These are phyloP conservation scores for Galerina marginata DNA, from an alignment of 768 basidiomycete species.

Conservation along the genomic window DNA sequence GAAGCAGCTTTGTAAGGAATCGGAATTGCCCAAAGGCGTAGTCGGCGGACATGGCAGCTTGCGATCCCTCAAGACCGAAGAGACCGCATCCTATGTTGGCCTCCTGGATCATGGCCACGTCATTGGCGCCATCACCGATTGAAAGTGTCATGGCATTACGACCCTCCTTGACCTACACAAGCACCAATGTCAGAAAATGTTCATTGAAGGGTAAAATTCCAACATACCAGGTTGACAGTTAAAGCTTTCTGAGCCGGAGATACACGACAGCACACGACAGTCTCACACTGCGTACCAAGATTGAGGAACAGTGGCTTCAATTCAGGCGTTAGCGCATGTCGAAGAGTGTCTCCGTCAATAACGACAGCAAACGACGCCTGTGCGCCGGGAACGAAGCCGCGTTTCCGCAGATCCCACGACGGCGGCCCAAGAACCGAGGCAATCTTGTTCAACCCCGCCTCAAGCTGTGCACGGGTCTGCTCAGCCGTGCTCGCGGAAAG, in stretches of 20 bases:
- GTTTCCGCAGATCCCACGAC: conserved; percentile 58
- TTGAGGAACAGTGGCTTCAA: conserved; percentile 89
- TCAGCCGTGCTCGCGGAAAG: conserved; percentile 82
- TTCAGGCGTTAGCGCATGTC: conserved; percentile 75
- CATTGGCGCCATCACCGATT: conserved; percentile 97
- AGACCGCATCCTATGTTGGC: conserved; percentile 98
- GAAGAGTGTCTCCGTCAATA: conserved; percentile 93
- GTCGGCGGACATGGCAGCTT: conserved; percentile 99
- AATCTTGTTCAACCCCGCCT: conserved; percentile 93
- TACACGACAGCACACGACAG: conserved; percentile 97
- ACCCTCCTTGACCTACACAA: conserved; percentile 86
- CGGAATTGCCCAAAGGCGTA: conserved; percentile 98
- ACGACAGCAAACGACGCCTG: conserved; percentile 89
- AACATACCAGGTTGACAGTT: conserved; percentile 85
- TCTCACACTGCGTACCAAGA: conserved; percentile 94
- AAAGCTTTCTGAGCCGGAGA: conserved; percentile 98
- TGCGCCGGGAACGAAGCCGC: conserved; percentile 70
- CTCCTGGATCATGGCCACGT: conserved; percentile 99
- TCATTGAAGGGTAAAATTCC: too few relatives aligned
- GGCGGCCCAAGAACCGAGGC: conserved; percentile 85
- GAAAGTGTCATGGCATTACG: conserved; percentile 95
- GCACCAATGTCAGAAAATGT: neutral
- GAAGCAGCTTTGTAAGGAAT: conserved; percentile 86
- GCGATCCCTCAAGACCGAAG: conserved; percentile 93
- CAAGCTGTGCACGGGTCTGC: conserved; percentile 82